Conservation (phyloP, 148 eudicot genomes). For the Persicaria tinctoria region DNA sequence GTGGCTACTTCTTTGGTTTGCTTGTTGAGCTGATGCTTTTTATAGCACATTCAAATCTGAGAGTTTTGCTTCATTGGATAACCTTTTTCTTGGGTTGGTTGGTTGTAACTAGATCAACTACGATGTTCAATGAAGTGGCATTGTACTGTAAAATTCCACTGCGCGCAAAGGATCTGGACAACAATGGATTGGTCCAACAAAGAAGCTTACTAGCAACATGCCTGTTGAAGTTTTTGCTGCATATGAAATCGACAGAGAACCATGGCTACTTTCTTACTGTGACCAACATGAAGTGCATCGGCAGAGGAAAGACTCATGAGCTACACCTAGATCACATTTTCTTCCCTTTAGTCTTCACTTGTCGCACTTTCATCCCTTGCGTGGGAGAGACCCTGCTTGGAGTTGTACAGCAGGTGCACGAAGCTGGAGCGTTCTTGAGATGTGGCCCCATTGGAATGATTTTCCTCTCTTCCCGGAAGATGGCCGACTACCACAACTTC, state of each 20-base stretch:
- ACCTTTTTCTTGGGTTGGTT: background rate
- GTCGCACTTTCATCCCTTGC: constrained; percentile 35
- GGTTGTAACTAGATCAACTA: constrained; percentile 4
- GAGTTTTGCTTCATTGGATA: background rate
- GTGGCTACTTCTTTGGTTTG: background rate
- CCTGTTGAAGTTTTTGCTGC: constrained; percentile 25
- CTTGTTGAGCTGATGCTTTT: background rate
- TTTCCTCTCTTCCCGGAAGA: constrained; percentile 25
- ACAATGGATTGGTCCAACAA: constrained; percentile 13
- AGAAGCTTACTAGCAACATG: constrained; percentile 15
- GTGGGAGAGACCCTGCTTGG: constrained; percentile 42
- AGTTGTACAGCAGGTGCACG: constrained; percentile 20
- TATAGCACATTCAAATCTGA: background rate
- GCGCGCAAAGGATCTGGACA: constrained; percentile 10
- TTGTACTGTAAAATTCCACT: background rate
- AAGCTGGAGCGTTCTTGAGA: constrained; percentile 29
- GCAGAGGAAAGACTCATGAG: constrained; percentile 15
- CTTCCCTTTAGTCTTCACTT: constrained; percentile 26
- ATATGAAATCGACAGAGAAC: constrained; percentile 20
- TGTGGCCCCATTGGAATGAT: constrained; percentile 33
- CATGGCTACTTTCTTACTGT: constrained; percentile 38
- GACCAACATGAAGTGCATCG: constrained; percentile 33
- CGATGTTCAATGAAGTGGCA: constrained; percentile 26
- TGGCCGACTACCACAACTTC: constrained; percentile 21
- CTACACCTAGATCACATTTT: background rate